Percentiles rank a stretch among this genome's conserved stretches.
These are phyloP conservation scores for Dictyostelium citrinum DNA, from an alignment of 78 protist genomes.

Conservation along the genomic window DNA sequence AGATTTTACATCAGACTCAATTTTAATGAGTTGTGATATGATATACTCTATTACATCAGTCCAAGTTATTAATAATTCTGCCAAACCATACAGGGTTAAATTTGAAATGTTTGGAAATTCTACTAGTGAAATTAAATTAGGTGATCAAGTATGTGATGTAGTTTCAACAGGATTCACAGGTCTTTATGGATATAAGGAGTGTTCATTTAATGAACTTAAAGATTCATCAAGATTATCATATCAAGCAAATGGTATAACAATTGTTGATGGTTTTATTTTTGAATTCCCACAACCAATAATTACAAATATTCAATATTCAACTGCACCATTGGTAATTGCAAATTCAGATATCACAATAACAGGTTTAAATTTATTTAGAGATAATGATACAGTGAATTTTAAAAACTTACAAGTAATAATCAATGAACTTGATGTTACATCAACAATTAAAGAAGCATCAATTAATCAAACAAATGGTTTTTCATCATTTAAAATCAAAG, in stretches of 20 bases:
- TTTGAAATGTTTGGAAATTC: background rate
- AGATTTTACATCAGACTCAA: background rate
- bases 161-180: background rate
- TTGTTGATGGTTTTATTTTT: background rate
- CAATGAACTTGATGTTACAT: background rate
- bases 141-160: background rate
- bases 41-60: background rate
- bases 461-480: background rate
- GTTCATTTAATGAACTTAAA: background rate
- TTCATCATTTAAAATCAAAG: background rate
- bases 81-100: background rate
- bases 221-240: background rate
- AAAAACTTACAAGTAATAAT: background rate
- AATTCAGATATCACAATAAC: background rate
- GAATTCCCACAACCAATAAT: background rate
- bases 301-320: background rate
- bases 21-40: background rate
- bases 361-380: background rate
- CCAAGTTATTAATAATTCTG: background rate
- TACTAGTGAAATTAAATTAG: background rate
- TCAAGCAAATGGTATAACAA: background rate
- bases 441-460: background rate
- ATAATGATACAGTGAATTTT: background rate
- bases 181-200: background rate
- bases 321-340: background rate